Base-by-base conservation (phyloP, 2,329 filamentous ascomycete genomes). In the Colletotrichum sublineola region DNA sequence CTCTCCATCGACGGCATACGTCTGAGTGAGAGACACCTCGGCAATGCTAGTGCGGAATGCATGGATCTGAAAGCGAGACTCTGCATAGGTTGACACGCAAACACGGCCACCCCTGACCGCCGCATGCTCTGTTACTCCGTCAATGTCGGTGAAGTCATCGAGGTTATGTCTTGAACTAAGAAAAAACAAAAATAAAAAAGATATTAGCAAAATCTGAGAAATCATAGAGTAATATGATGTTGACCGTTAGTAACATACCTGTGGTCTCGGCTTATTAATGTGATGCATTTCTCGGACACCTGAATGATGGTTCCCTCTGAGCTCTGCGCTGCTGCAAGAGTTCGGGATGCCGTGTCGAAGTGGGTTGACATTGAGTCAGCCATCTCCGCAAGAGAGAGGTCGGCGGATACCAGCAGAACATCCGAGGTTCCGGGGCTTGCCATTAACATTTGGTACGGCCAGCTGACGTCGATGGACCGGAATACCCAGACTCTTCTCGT, bases 401-500 rank as follows among this genome's bases (percentile, higher is more conserved):
- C 85, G 36, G 78, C 78, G 1, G 86, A 82, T 33, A 92, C 80
- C 31, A 84, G 81, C 24, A 91, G 78, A 7, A 88, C 78, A 24
- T 82, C 80, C 5, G 88, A 86, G 20, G 80, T 82, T 74, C 87
- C 82, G 5, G 87, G 87, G 24, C 87, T 79, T 1, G 88, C 85
- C 5, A 89, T 72, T 1, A 91, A 77, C 15, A 87, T 78, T 24
- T 82, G 79, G 68, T 82, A 82, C 1, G 80, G 79, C n/a, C 76
- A 73, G 7, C 78, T 76, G n/a, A 2, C 73, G 73, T 9, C 74
- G 57, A 15, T 77, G 36, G 77, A 75, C 1, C 79, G 80, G 42
- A 91, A 84, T 15, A 86, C 81, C 89, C 90, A 92, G 20, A 84
- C 86, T 60, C 86, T 82, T 63, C 84, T 86, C 42, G 89, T 84